Base-by-base conservation (phyloP, 345 rosid species). In the Turritis glabra region DNA sequence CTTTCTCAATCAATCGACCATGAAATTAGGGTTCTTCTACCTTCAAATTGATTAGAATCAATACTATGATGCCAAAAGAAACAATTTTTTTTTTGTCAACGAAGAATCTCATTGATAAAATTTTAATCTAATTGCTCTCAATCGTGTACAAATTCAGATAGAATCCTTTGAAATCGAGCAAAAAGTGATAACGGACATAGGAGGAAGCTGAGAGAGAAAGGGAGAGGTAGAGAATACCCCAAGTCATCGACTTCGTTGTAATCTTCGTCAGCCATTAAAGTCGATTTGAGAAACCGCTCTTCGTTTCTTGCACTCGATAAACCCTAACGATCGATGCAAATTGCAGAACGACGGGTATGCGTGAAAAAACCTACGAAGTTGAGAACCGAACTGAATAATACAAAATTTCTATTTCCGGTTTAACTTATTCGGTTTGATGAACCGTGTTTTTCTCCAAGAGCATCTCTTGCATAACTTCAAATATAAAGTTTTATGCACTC, bases 201-300 rank as follows among this genome's bases (percentile, higher is more conserved):
- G 51, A 53, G 52, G 65, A 11, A n/a, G n/a, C n/a, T 5, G 40
- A 59, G 46, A 44, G 23, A 43, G 33, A 43, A 29, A 19, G 56
- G 47, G 7, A 55, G 57, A 41, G n/a, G n/a, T n/a, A n/a, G 32
- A 48, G 47, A 44, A 5, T 71, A 87, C 87, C 89, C 92, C 82
- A 87, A 78, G 37, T 89, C 91, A 29, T 90, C 95, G 35, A 83
- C 85, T 35, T 90, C 95, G 48, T 79, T 90, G 77, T 82, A 89
- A 47, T 89, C 93, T 0, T 89, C 96, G 74, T 89, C 95, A 7
- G 91, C 98, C 98, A 90, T 88, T 63, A 71, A 63, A 51, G 64
- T 67, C 57, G 46, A 43, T 44, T 55, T 13, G 26, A 37, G 73
- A 35, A 32, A 9, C 67, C 40, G 25, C 61, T 19, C 47, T 41